A percentile compares a stretch with the other conserved stretches of the same genome.
Evolutionary conservation across 2,329 filamentous ascomycete species (phyloP).

Genomic region (Paecilomyces sp.): DNA sequence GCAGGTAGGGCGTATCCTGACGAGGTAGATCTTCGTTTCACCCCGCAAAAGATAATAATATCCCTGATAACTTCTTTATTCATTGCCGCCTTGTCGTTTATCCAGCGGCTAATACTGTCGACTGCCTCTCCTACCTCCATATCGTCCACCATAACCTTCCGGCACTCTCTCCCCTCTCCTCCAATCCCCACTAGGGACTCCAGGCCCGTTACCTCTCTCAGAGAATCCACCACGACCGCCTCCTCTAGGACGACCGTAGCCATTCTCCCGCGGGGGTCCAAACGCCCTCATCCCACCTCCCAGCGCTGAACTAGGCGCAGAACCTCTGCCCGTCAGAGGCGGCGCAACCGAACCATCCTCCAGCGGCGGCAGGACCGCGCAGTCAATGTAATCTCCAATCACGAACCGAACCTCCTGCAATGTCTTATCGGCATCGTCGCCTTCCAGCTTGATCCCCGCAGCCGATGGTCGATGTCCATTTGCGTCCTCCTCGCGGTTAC

Average conservation of each 20-base stretch:
- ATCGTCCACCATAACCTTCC: constrained; percentile 29
- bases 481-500: constrained; percentile 22
- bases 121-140: constrained; percentile 34
- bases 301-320: constrained; percentile 36
- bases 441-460: constrained; percentile 36
- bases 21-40: background rate
- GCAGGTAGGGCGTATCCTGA: background rate
- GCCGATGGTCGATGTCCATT: constrained; percentile 31
- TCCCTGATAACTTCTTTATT: background rate
- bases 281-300: constrained; percentile 35
- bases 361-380: constrained; percentile 69
- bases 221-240: constrained; percentile 35
- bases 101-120: constrained; percentile 24
- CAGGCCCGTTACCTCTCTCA: constrained; percentile 26
- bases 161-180: constrained; percentile 42
- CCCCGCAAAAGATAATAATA: background rate
- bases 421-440: constrained; percentile 63
- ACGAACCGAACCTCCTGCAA: constrained; percentile 73
- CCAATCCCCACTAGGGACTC: constrained; percentile 42
- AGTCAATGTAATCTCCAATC: constrained; percentile 81
- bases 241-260: constrained; percentile 33
- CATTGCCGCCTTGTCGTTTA: constrained; percentile 3
- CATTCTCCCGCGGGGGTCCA: constrained; percentile 34
- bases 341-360: constrained; percentile 68
- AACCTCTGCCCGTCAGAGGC: constrained; percentile 39